Conservation (phyloP, 441 rosid genomes). For the Pelargonium australe region DNA sequence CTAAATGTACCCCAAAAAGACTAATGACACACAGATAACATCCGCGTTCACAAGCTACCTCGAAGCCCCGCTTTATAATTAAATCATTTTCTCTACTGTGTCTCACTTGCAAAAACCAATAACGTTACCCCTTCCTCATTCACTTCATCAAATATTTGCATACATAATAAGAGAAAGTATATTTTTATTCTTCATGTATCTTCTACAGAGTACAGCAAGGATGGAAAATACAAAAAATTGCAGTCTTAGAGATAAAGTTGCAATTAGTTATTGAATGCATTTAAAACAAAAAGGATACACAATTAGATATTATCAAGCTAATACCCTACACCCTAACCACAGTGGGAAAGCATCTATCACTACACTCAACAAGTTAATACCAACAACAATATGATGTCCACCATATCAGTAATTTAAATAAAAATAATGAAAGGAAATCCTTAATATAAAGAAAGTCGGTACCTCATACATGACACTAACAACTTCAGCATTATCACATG, state of each 20-base stretch:
- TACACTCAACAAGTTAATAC: not conserved
- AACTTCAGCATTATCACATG: conserved; percentile 61
- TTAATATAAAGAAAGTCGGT: conserved; percentile 16
- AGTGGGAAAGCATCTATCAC: not conserved
- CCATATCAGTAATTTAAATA: not conserved
- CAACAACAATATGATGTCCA: not conserved
- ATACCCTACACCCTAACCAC: not conserved
- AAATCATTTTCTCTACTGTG: not conserved
- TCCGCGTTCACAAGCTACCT: conserved; percentile 4
- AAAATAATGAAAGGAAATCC: not conserved
- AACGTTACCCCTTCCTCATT: not conserved
- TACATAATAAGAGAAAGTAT: not conserved
- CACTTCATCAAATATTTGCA: not conserved
- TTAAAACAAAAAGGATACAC: too few species aligned
- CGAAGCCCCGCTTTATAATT: conserved; percentile 1
- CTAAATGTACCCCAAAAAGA: conserved; percentile 3
- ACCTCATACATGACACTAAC: conserved; percentile 97
- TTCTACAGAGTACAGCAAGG: too few species aligned
- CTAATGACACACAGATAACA: not conserved
- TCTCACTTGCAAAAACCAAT: not conserved
- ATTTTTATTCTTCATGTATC: too few species aligned
- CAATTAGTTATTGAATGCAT: not conserved
- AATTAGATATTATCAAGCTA: too few species aligned
- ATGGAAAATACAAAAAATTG: not conserved
- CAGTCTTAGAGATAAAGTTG: not conserved